Conservation (phyloP, 1,139 yeast species). For the Suhomyces bribrorum region DNA sequence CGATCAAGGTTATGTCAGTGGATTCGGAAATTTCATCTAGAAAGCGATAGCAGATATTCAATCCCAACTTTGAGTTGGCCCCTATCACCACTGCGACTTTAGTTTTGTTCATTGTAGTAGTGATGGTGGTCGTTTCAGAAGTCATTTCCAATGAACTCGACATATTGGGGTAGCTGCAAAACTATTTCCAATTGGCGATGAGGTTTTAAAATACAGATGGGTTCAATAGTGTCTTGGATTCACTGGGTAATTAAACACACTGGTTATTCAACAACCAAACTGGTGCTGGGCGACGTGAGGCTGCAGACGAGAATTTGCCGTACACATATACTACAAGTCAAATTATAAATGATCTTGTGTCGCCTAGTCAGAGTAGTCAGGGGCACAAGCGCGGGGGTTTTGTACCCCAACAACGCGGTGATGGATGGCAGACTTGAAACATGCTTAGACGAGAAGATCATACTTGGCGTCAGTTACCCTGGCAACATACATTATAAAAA, state of each 20-base stretch:
- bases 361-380: background rate
- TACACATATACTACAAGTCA: background rate
- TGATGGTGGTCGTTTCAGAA: constrained; percentile 1
- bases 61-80: constrained; percentile 71
- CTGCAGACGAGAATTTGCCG: background rate
- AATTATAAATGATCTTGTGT: background rate
- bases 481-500: too few species aligned
- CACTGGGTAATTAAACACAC: too few species aligned
- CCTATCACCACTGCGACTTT: constrained; percentile 48
- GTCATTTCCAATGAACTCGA: constrained; percentile 6
- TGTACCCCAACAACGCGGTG: background rate
- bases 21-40: constrained; percentile 56
- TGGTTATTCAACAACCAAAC: too few species aligned
- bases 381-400: background rate
- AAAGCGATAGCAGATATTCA: constrained; percentile 78
- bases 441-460: background rate
- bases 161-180: background rate
- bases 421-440: background rate
- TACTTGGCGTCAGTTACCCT: too few species aligned
- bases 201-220: too few species aligned
- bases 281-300: too few species aligned
- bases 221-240: too few species aligned
- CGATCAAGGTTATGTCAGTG: constrained; percentile 70
- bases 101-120: constrained; percentile 17
- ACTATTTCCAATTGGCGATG: too few species aligned